Evolutionary conservation across 305 asterid genomes (phyloP).

Genomic region (Fraxinus greggii): DNA sequence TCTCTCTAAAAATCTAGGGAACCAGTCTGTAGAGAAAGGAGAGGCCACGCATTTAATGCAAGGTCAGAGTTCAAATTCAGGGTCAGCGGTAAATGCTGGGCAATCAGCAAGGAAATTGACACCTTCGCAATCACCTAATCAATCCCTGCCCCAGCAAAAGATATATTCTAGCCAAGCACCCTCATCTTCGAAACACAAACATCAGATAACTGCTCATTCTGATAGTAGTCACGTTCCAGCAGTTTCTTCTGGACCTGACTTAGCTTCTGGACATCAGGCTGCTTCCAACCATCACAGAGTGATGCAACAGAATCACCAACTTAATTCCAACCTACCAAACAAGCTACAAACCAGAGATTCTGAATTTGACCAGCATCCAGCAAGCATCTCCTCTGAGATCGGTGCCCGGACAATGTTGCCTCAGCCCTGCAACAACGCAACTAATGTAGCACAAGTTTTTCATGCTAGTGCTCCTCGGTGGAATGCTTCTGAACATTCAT

Average conservation of each 20-base stretch:
- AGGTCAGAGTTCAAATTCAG: slow-evolving; percentile 45
- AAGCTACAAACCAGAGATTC: slow-evolving; percentile 47
- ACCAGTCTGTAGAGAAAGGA: slow-evolving; percentile 43
- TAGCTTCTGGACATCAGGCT: slow-evolving; percentile 40
- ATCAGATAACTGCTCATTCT: slow-evolving; percentile 42
- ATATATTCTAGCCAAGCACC: slow-evolving; percentile 48
- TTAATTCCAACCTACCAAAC: slow-evolving; percentile 35
- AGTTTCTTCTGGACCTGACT: slow-evolving; percentile 35
- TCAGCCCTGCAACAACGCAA: slow-evolving; percentile 37
- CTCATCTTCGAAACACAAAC: slow-evolving; percentile 43
- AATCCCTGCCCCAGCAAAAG: slow-evolving; percentile 52
- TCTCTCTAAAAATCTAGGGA: slow-evolving; percentile 45
- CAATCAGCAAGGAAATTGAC: slow-evolving; percentile 44
- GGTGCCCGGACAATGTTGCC: slow-evolving; percentile 32
- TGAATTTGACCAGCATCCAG: slow-evolving; percentile 40
- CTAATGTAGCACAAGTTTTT: slow-evolving; percentile 37
- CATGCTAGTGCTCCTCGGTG: slow-evolving; percentile 26
- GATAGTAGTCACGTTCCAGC: slow-evolving; percentile 43
- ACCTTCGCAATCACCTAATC: slow-evolving; percentile 49
- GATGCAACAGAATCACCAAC: slow-evolving; percentile 41
- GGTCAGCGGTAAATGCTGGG: slow-evolving; percentile 38
- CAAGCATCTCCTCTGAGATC: slow-evolving; percentile 40
- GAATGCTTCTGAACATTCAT: slow-evolving; percentile 31
- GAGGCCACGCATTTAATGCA: slow-evolving; percentile 39
- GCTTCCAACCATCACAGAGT: slow-evolving; percentile 53